Conservation (phyloP, 257 asterid genomes). For the Cordia subcordata region DNA sequence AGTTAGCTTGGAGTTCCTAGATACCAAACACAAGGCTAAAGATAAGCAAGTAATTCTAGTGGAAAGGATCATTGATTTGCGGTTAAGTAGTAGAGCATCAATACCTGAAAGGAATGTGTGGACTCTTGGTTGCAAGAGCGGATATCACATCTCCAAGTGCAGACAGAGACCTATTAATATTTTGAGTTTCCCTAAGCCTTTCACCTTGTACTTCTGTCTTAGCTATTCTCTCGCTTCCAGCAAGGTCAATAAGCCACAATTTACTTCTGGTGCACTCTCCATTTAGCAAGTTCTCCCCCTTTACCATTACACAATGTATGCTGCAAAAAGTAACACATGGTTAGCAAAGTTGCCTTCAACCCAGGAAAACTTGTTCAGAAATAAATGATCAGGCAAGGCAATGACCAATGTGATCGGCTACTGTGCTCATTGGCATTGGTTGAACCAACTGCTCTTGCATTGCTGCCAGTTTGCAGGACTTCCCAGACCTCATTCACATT, state of each 20-base stretch:
- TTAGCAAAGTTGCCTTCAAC: slow-evolving; percentile 12
- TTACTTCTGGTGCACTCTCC: slow-evolving; percentile 94
- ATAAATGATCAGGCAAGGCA: background rate
- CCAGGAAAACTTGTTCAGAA: background rate
- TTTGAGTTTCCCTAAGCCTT: slow-evolving; percentile 86
- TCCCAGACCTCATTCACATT: slow-evolving; percentile 87
- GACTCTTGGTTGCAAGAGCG: slow-evolving; percentile 81
- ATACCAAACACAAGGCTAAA: slow-evolving; percentile 3
- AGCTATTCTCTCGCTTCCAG: slow-evolving; percentile 95
- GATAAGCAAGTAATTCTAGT: slow-evolving; percentile 8
- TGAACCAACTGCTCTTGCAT: slow-evolving; percentile 84
- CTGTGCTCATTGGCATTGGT: slow-evolving; percentile 91
- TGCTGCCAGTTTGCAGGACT: slow-evolving; percentile 76
- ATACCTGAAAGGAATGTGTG: slow-evolving; percentile 90
- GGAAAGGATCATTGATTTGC: slow-evolving; percentile 2
- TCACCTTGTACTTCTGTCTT: slow-evolving; percentile 93
- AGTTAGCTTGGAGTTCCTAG: slow-evolving; percentile 94
- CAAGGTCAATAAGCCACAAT: slow-evolving; percentile 89
- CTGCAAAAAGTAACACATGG: slow-evolving; percentile 30
- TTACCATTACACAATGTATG: slow-evolving; percentile 95
- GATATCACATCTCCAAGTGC: slow-evolving; percentile 98
- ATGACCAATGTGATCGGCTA: slow-evolving; percentile 93
- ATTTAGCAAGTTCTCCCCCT: slow-evolving; percentile 71
- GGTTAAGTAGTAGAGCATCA: background rate
- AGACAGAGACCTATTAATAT: slow-evolving; percentile 85